Base-by-base conservation (phyloP, 2,329 filamentous ascomycete genomes). In the Neocatenulostroma microsporum region DNA sequence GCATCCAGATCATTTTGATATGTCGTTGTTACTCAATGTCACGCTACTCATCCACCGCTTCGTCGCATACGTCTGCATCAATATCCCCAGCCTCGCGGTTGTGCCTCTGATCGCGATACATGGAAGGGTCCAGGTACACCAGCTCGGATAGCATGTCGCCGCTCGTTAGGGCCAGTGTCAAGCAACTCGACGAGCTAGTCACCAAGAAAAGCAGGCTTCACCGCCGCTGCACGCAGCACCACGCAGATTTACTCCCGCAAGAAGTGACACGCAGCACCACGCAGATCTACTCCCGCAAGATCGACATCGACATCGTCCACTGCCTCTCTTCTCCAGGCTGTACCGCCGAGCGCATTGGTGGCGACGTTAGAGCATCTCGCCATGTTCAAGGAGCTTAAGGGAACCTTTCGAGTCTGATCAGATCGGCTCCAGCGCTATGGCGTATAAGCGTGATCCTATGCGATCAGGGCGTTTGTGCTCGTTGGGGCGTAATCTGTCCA, bases 331-430 rank as follows among this genome's bases (percentile, higher is more conserved):
- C 78, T 1, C 78, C 94, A 34, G 87, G 84, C 17, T 73, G 84
- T n/a, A 85, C 84, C 0, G 83, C 78, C 34, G 74, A 84, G 55
- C 76, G 80, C 41, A 88, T 93, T 42, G 74, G 76, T 32, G 72
- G 73, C 30, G 83, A 89, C 51, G 82, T 91, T 47, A 72, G 83
- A n/a, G 33, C 80, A 84, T 55, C 67, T 89, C 30, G 80, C 81
- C 5, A 69, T 73, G 53, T 73, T 78, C 63, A 93, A 94, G 69
- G 85, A 93, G 61, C 68, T 91, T 40, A 86, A 93, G n/a, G 56
- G 84, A 88, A 67, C 84, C 84, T 0, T 84, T 86, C 50, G 83
- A 88, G 64, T 78, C 77, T 51, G 74, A 78, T 47, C 85, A 93
- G 63, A 86, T 88, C 48, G 83, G 81, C 20, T 76, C 69, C 29